Evolutionary conservation across 129 eudicot species (phyloP), one percentile per base, ranked within the genome.

Genomic region (Deinandra increscens): DNA sequence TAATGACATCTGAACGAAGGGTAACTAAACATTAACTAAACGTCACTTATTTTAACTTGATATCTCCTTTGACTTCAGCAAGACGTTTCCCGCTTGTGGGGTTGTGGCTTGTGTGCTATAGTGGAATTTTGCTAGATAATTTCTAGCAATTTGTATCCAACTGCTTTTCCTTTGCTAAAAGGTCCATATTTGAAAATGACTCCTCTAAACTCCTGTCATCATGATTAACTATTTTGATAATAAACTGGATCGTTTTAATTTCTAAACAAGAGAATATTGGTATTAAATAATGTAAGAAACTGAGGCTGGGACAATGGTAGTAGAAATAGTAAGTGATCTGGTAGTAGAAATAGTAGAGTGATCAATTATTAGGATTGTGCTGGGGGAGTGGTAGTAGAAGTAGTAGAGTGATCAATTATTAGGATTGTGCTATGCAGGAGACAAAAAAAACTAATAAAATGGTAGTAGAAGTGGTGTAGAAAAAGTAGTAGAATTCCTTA

Each of bases 131-230:
- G 98, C 64, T 81, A 80, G 66, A 92, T 92, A 34, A 88, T 88
- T 68, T 92, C 98, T 75, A 92, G 78, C 66, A 92, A 78, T 80
- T 92, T 92, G 88, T 86, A 92, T 45, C 98, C 98, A 69, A 96
- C 98, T 33, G 95, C 75, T 78, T 92, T 92, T 9, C 98, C 98
- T 83, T 92, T 92, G 81, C 98, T 92, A 74, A 92, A 92, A 13
- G 98, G 96, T 60, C 98, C 98, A 92, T 91, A 73, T 92, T 92
- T 2, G 98, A 92, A 78, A 92, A 92, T 0, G 98, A 92, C 78
- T 92, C 96, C 13, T 96, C 98, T 77, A 92, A 81, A 83, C 98
- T 92, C 98, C 98, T 92, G 96, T 55, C 58, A n/a, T n/a, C n/a
- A 61, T 13, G 38, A 70, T 75, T 34, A 82, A 65, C 67, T 23